Conservation (phyloP, 495 filamentous ascomycete species). For the Lentithecium fluviatile region DNA sequence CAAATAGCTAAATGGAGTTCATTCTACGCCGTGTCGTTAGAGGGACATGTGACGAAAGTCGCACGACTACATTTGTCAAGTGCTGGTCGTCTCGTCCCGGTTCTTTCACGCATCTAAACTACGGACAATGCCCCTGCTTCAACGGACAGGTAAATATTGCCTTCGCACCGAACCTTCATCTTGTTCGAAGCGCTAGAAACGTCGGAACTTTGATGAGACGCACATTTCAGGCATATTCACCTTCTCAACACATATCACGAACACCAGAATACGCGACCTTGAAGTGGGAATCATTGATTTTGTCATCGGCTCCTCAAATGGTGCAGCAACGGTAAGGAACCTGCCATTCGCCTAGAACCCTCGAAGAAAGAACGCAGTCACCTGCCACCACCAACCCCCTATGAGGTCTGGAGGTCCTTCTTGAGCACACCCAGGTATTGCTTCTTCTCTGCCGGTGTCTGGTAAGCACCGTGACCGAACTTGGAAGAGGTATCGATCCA, state of each 20-base stretch:
- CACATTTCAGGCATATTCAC: too few species aligned
- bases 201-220: too few species aligned
- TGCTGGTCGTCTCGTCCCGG: too few species aligned
- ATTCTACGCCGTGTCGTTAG: neutral
- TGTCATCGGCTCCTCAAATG: conserved; percentile 15
- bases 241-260: neutral
- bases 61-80: neutral
- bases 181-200: too few species aligned
- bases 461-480: conserved; percentile 99
- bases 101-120: too few species aligned
- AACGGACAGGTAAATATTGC: too few species aligned
- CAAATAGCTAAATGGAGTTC: too few species aligned
- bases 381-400: conserved; percentile 52
- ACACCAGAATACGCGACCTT: neutral
- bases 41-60: neutral
- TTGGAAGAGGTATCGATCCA: conserved; percentile 99
- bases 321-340: conserved; percentile 17
- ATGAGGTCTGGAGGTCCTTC: conserved; percentile 82
- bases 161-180: too few species aligned
- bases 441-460: conserved; percentile 96
- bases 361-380: conserved; percentile 30
- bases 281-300: conserved; percentile 34
- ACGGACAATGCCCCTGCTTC: neutral
- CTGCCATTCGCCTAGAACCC: conserved; percentile 29
- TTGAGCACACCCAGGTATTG: conserved; percentile 94